Evolutionary conservation across 768 basidiomycete genomes (phyloP).

Genomic region (Suillus hirtellus): DNA sequence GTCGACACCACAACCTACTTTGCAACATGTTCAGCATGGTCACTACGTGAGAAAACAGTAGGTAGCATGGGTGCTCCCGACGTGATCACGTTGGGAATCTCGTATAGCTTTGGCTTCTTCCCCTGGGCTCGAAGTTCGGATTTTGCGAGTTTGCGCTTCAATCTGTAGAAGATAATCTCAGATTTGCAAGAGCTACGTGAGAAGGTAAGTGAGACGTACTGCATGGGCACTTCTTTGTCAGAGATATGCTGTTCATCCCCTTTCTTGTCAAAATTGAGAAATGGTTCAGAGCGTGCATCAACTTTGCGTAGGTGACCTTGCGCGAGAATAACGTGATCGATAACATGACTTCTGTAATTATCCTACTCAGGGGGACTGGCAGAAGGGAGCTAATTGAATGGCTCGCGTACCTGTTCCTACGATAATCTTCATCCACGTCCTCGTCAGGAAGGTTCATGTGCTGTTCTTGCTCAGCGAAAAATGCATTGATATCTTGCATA

Average conservation of each 20-base stretch:
- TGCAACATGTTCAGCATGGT: conserved; percentile 4
- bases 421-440: conserved; percentile 37
- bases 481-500: conserved; percentile 43
- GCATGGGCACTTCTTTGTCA: background rate
- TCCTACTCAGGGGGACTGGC: conserved; percentile 3
- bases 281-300: background rate
- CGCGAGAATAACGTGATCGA: conserved; percentile 8
- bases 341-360: conserved; percentile 2
- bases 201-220: conserved; percentile 15
- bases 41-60: conserved; percentile 6
- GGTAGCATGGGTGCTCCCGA: background rate
- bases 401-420: conserved; percentile 20
- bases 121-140: background rate
- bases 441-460: conserved; percentile 57
- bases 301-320: background rate
- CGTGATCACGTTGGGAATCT: conserved; percentile 2
- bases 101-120: conserved; percentile 2
- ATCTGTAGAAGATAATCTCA: conserved; percentile 8
- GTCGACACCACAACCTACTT: conserved; percentile 16
- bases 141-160: conserved; percentile 9
- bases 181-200: background rate
- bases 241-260: background rate
- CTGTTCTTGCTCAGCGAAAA: conserved; percentile 56
- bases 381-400: background rate
- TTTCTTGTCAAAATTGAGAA: conserved; percentile 2